Evolutionary conservation across 805 yeast species (phyloP).

Genomic region (Kurtzmaniella fragi): DNA sequence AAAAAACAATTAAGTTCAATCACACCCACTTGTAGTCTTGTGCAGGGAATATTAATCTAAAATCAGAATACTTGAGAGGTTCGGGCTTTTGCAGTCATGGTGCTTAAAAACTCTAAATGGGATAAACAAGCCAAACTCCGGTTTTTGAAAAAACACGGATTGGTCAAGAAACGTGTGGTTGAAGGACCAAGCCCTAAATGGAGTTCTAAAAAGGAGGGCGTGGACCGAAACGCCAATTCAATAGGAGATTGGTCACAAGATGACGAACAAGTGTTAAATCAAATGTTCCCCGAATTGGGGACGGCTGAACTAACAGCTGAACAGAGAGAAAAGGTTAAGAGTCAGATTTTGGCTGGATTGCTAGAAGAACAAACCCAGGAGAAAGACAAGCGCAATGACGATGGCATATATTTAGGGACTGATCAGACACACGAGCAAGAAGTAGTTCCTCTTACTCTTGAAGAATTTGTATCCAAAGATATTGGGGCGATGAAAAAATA

Average conservation of each 20-base stretch:
- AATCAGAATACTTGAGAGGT: no score
- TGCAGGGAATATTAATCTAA: no score
- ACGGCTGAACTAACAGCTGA: constrained; percentile 27
- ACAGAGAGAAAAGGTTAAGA: constrained; percentile 30
- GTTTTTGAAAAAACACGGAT: constrained; percentile 39
- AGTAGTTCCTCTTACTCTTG: constrained; percentile 11
- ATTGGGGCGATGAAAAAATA: constrained; percentile 6
- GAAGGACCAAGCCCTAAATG: constrained; percentile 24
- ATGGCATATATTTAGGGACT: constrained; percentile 37
- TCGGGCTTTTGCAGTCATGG: constrained; percentile 21
- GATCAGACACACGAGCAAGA: not conserved
- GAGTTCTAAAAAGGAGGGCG: constrained; percentile 29
- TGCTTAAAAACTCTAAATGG: constrained; percentile 39
- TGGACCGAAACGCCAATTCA: constrained; percentile 36
- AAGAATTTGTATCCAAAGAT: constrained; percentile 16
- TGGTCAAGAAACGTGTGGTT: constrained; percentile 7
- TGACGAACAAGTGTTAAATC: constrained; percentile 35
- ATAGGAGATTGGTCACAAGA: constrained; percentile 15
- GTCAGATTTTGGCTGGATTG: constrained; percentile 27
- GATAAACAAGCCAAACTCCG: constrained; percentile 37
- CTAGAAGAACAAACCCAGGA: constrained; percentile 10
- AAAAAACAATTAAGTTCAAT: not conserved
- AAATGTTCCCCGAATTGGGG: constrained; percentile 36
- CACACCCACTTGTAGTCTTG: no score
- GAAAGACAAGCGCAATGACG: constrained; percentile 13